Base-by-base conservation (phyloP, 2,329 filamentous ascomycete genomes). In the Aspergillus clavatus region DNA sequence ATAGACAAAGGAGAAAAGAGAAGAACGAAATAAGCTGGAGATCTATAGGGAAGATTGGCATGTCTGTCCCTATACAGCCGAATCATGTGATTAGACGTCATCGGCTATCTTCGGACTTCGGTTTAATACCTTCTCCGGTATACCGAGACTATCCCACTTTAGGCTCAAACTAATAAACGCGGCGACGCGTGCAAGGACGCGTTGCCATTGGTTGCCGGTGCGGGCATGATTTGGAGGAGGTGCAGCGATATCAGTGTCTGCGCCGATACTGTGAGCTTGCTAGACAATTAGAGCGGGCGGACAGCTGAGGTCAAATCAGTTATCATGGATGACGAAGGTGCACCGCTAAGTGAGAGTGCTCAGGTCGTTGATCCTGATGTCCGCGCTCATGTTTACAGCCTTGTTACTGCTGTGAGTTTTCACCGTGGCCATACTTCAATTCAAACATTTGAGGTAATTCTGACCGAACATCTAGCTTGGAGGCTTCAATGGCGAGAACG, bases 311-410 rank as follows among this genome's bases (percentile, higher is more conserved):
- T 39, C 47, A 36, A 47, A 51, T 26, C 22, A 45, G 27, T 49
- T 56, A 61, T 48, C 42, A 73, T 73, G 70, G 70, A 72, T 46
- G 60, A 67, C 45, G 68, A 72, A 47, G 57, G 60, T 28, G 63
- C 63, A 42, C 61, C 68, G 40, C 53, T 65, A 42, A 61, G 57
- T 62, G 72, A 73, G 51, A 74, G 72, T 62, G 69, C 72, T 45
- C 64, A 72, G 55, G 76, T 85, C 48, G 86, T 97, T 45, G 89
- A 97, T 65, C 88, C 89, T 33, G 88, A 95, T 73, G 89, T 96
- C 60, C 85, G 90, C 63, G 89, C 90, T 22, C 88, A 96, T 70
- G 84, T 98, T 62, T 91, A 87, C 72, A 95, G 88, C 72, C 82
- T 98, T 24, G 87, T 95, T 53, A 91, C 90, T 62, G 93, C 93